Percentiles rank a stretch among this genome's conserved stretches.
Evolutionary conservation across 176 grass and related monocot species (phyloP).

Genomic region (Juncus effusus): DNA sequence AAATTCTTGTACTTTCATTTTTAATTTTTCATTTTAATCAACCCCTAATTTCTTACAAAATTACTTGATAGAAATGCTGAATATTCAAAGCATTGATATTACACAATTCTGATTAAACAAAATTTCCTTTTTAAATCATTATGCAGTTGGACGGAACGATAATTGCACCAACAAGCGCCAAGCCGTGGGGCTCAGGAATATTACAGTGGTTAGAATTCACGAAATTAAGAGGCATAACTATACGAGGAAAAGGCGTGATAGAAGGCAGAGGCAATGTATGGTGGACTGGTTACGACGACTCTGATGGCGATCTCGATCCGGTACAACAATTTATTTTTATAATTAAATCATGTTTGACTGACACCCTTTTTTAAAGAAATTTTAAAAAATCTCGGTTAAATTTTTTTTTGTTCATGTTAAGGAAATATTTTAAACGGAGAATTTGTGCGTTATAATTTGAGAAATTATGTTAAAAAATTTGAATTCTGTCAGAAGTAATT

Average conservation of each 20-base stretch:
- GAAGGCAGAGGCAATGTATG: constrained; percentile 78
- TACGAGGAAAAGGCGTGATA: constrained; percentile 79
- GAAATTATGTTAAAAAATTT: too few species aligned
- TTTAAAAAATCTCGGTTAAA: constrained; percentile 12
- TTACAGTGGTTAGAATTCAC: constrained; percentile 97
- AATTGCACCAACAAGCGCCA: constrained; percentile 65
- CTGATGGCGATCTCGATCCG: constrained; percentile 42
- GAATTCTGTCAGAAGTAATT: too few species aligned
- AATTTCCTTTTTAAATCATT: constrained; percentile 1
- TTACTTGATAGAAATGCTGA: too few species aligned
- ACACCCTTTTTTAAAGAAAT: neutral
- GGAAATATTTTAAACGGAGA: too few species aligned
- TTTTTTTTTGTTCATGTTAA: too few species aligned
- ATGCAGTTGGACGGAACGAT: constrained; percentile 81
- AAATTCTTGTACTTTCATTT: too few species aligned
- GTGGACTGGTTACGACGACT: constrained; percentile 68
- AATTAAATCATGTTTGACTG: too few species aligned
- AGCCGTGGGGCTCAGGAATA: constrained; percentile 64
- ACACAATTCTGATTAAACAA: too few species aligned
- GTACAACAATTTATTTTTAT: constrained; percentile 32
- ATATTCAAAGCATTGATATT: too few species aligned
- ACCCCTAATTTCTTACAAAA: too few species aligned
- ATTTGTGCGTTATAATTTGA: too few species aligned
- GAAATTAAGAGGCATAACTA: constrained; percentile 79
- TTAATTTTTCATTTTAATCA: too few species aligned